These are phyloP conservation scores for Candida sp. DNA, from an alignment of 1,139 yeast species.

Conservation along the genomic window DNA sequence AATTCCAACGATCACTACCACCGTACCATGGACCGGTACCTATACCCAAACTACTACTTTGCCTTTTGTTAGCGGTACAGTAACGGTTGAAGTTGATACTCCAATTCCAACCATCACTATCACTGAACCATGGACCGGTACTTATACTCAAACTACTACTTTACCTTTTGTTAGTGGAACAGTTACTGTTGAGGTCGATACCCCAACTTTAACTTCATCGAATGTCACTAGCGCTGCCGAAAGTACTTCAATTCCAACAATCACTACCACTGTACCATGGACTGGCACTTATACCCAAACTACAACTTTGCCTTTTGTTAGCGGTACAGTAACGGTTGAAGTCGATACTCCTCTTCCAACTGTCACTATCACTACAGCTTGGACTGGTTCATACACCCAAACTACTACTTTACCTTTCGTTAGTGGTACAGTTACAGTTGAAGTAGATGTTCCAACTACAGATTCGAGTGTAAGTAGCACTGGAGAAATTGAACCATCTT, in stretches of 20 bases:
- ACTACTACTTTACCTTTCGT: background rate
- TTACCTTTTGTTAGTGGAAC: constrained; percentile 1
- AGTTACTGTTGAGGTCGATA: constrained; percentile 9
- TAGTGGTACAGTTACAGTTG: constrained; percentile 5
- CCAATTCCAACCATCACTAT: constrained; percentile 13
- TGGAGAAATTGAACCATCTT: background rate
- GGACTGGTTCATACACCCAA: no score
- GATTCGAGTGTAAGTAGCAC: background rate
- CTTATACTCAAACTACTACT: no score
- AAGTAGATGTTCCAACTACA: background rate
- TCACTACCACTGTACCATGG: background rate
- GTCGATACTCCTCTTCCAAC: constrained; percentile 10
- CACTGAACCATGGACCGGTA: no score
- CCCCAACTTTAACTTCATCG: constrained; percentile 5
- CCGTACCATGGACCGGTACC: background rate
- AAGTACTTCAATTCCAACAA: constrained; percentile 4
- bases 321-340: constrained; percentile 6
- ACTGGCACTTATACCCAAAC: no score
- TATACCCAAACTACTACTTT: constrained; percentile 6
- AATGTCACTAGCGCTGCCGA: constrained; percentile 4
- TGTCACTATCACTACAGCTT: no score
- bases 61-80: constrained; percentile 7
- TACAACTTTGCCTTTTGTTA: no score
- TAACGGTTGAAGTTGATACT: constrained; percentile 13
- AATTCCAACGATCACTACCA: constrained; percentile 5